These are phyloP conservation scores for Rhizopogon roseolus DNA, from an alignment of 768 basidiomycete species.

Conservation along the genomic window DNA sequence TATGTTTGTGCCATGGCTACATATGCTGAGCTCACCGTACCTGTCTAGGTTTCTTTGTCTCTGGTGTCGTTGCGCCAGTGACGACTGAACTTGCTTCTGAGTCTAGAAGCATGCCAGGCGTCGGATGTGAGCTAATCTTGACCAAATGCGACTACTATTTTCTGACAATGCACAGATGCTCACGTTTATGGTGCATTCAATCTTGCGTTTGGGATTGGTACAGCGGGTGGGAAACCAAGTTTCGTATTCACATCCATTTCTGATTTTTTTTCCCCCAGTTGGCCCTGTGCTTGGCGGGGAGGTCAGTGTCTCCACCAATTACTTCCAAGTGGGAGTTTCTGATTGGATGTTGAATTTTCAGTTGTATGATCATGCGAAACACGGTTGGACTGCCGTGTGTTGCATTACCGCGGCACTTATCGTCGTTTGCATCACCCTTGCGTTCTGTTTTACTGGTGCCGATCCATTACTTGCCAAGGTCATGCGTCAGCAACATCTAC, in stretches of 20 bases:
- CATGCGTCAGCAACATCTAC: constrained; percentile 13
- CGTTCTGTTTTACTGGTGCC: constrained; percentile 46
- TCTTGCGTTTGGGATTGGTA: constrained; percentile 62
- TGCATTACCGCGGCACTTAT: constrained; percentile 42
- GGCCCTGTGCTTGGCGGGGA: constrained; percentile 71
- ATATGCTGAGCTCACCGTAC: not conserved
- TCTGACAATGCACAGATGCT: constrained; percentile 41
- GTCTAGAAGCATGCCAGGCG: constrained; percentile 48
- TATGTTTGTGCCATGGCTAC: constrained; percentile 24
- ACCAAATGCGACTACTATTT: not conserved
- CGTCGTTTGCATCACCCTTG: constrained; percentile 31
- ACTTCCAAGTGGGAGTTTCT: not conserved
- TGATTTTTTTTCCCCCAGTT: constrained; percentile 33
- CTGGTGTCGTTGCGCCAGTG: constrained; percentile 55
- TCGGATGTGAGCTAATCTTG: constrained; percentile 52
- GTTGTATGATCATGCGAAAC: constrained; percentile 52
- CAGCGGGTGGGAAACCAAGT: constrained; percentile 40
- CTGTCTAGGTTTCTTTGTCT: constrained; percentile 53
- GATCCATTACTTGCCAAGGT: constrained; percentile 32
- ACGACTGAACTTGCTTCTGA: constrained; percentile 65
- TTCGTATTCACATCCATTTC: not conserved
- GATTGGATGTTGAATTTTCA: constrained; percentile 19
- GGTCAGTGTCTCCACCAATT: constrained; percentile 26
- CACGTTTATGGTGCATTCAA: constrained; percentile 77
- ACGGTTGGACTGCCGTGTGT: constrained; percentile 61